Base-by-base conservation (phyloP, 805 yeast species). In the Kazachstania psychrophila region DNA sequence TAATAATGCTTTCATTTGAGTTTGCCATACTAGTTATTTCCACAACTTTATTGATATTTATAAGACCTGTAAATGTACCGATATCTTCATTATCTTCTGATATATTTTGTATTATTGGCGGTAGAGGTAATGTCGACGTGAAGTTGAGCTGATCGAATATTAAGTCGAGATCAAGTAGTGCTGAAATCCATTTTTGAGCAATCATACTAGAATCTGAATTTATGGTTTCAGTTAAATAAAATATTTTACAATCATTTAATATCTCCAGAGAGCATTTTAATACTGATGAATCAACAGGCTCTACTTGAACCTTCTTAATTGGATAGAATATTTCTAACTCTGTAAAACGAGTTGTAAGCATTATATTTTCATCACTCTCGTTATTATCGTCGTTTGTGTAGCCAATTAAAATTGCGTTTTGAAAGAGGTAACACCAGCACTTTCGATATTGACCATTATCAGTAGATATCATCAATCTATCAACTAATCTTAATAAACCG, bases 121-220 rank as follows among this genome's bases (percentile, higher is more conserved):
- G 54, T 7, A 45, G 13, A n/a, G 51, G 48, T 22, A 62, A 34
- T 1, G 63, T 56, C 2, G 63, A 58, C 3, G 65, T 56, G 18
- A 64, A 41, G 31, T 47, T 51, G 6, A 35, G 26, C 4, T 56
- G 51, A 36, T 54, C 44, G 36, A 64, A 61, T 6, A 41, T 38
- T 12, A 62, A 43, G 4, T 57, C 60, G 31, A 42, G 40, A 37
- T 64, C 61, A 28, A 66, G 52, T 8, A 66, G 34, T 0, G 60
- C 69, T 2, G 68, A 54, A 11, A 63, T 58, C 70, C 70, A 66
- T 46, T 65, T 65, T 44, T 64, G 61, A 24, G 64, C 44, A 6
- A 60, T 48, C 30, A 52, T 49, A 29, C 54, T 49, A 0, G 60
- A 44, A n/a, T 52, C 38, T 12, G 51, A 49, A 31, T 62, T 41